phyloP scores from a whole-genome alignment of 257 asterid species.

The Apocynum venetum region DNA sequence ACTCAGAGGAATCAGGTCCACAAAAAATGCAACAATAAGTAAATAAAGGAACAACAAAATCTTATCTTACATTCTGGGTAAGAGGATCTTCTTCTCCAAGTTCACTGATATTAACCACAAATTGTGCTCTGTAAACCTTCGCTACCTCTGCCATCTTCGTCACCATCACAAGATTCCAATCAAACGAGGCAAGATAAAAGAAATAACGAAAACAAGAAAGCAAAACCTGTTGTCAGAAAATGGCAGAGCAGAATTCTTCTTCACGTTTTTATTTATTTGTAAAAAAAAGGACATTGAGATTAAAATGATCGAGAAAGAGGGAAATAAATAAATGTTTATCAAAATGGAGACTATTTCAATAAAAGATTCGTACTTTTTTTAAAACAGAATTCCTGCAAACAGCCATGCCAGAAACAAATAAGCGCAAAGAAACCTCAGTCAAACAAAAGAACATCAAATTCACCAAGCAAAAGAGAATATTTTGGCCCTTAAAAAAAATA shows the following conservation, averaged over 20 bases:
- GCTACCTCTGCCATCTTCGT: slow-evolving; percentile 54
- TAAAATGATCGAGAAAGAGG: not conserved
- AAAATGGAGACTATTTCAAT: not conserved
- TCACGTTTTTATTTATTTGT: too few species aligned
- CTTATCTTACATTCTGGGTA: slow-evolving; percentile 45
- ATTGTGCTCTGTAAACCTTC: slow-evolving; percentile 37
- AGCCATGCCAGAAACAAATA: not conserved
- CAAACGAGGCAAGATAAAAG: slow-evolving; percentile 9
- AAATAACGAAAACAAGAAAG: not conserved
- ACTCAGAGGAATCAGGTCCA: not conserved
- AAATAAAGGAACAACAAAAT: not conserved
- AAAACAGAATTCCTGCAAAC: too few species aligned
- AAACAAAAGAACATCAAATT: not conserved
- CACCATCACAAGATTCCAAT: slow-evolving; percentile 28
- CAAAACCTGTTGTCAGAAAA: not conserved
- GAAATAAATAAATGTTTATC: not conserved
- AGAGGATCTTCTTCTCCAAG: slow-evolving; percentile 57
- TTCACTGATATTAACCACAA: slow-evolving; percentile 45
- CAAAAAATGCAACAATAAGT: not conserved
- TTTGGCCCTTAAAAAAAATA: not conserved
- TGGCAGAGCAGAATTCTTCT: not conserved
- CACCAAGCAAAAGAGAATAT: slow-evolving; percentile 1
- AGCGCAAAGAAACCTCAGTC: not conserved
- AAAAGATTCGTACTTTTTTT: not conserved
- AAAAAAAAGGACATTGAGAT: too few species aligned